phyloP scores from a whole-genome alignment of 2,329 filamentous ascomycete genomes.

The Aspergillus fijiensis region DNA sequence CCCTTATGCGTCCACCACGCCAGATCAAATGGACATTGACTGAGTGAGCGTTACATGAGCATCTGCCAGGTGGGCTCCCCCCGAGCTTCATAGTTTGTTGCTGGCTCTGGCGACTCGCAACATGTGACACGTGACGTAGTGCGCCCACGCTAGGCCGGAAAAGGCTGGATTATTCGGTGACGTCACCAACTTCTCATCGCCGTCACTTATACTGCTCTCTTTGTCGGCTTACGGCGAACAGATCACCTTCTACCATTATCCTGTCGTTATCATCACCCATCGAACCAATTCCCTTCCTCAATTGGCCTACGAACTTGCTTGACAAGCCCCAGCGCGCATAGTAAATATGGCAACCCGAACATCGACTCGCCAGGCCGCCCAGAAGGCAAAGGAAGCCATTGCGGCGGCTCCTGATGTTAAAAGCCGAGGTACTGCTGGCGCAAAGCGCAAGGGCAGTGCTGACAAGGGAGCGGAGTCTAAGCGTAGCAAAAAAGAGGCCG shows the following conservation, averaged over 20 bases:
- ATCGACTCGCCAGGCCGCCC: constrained; percentile 45
- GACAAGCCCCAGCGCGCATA: neutral
- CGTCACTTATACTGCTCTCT: neutral
- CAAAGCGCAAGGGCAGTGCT: constrained; percentile 41
- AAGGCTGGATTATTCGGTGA: constrained; percentile 25
- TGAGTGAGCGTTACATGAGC: constrained; percentile 17
- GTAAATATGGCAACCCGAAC: constrained; percentile 35
- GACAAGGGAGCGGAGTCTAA: constrained; percentile 34
- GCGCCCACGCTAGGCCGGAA: constrained; percentile 9
- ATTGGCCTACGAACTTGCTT: neutral
- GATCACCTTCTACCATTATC: neutral
- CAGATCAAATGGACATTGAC: constrained; percentile 39
- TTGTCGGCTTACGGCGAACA: constrained; percentile 1
- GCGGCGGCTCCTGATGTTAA: constrained; percentile 32
- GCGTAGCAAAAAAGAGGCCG: constrained; percentile 37
- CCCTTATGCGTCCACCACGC: constrained; percentile 12
- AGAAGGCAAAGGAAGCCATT: constrained; percentile 46
- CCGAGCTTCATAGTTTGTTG: neutral
- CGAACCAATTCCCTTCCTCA: neutral
- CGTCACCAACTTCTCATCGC: constrained; percentile 32
- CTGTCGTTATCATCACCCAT: neutral
- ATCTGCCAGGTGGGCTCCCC: neutral
- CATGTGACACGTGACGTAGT: neutral
- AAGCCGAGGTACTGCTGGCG: constrained; percentile 28
- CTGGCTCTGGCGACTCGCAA: neutral